phyloP scores from a whole-genome alignment of 1,139 yeast species.

The Sugiyamaella pinicola region DNA sequence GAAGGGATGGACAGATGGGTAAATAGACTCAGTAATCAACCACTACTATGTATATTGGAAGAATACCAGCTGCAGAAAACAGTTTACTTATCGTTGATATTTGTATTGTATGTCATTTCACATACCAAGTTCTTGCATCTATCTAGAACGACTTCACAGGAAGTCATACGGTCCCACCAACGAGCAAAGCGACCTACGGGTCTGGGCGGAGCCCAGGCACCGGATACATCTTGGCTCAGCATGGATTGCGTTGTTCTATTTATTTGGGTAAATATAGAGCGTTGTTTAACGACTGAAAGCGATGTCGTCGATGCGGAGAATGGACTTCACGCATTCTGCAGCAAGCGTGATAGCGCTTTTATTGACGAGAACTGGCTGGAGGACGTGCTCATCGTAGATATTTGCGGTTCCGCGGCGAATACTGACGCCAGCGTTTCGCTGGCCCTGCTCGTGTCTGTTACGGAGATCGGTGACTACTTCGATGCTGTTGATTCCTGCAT shows the following conservation, averaged over 20 bases:
- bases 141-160: too few relatives aligned
- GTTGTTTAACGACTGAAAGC: conserved; percentile 65
- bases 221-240: neutral
- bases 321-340: conserved; percentile 93
- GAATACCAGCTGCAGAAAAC: too few relatives aligned
- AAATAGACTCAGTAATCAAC: too few relatives aligned
- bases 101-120: too few relatives aligned
- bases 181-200: neutral
- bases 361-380: conserved; percentile 94
- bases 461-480: conserved; percentile 94
- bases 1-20: too few relatives aligned
- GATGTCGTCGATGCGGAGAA: conserved; percentile 94
- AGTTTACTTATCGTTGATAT: too few relatives aligned
- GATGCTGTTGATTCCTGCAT: conserved; percentile 94
- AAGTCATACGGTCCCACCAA: neutral
- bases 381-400: conserved; percentile 88
- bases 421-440: conserved; percentile 91
- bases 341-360: conserved; percentile 93
- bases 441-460: conserved; percentile 89
- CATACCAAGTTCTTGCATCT: too few relatives aligned
- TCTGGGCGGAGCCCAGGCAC: conserved; percentile 12
- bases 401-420: conserved; percentile 92
- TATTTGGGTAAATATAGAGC: too few relatives aligned
- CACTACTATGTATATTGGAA: too few relatives aligned
- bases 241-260: neutral